Evolutionary conservation across 148 eudicot species (phyloP).

Genomic region (Rhododendron henanense): DNA sequence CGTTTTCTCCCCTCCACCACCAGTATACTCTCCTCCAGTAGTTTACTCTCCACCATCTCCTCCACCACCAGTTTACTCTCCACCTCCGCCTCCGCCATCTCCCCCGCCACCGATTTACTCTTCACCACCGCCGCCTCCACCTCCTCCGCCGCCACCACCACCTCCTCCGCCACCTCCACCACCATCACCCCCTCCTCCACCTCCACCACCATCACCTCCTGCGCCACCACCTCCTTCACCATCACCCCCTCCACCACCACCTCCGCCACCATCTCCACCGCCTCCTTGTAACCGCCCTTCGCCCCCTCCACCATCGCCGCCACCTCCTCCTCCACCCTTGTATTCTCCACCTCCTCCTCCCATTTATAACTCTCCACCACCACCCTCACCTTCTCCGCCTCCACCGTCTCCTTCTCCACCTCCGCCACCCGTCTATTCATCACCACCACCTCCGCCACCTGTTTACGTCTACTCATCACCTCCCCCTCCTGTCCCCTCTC

Average conservation of each 20-base stretch:
- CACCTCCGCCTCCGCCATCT: constrained; percentile 19
- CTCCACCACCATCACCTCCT: constrained; percentile 7
- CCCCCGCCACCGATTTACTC: constrained; percentile 9
- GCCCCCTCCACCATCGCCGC: not conserved
- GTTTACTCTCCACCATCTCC: constrained; percentile 24
- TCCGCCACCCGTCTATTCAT: constrained; percentile 3
- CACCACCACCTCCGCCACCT: not conserved
- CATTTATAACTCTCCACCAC: constrained; percentile 3
- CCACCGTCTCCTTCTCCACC: constrained; percentile 15
- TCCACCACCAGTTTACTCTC: constrained; percentile 13
- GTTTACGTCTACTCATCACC: not conserved
- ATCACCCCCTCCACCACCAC: not conserved
- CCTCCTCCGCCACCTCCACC: not conserved
- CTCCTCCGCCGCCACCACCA: constrained; percentile 14
- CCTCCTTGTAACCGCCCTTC: not conserved
- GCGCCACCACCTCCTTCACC: not conserved
- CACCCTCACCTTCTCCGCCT: not conserved
- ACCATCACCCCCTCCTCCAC: constrained; percentile 2
- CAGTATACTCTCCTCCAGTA: constrained; percentile 22
- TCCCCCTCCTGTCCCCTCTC: not conserved
- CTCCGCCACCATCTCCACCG: not conserved
- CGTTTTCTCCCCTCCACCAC: constrained; percentile 21
- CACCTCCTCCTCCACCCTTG: not conserved
- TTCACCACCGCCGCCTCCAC: constrained; percentile 1
- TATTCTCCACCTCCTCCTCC: constrained; percentile 23